Evolutionary conservation across 495 filamentous ascomycete species (phyloP), one percentile per base, ranked within the genome.

Genomic region (Aspergillus indologenus): DNA sequence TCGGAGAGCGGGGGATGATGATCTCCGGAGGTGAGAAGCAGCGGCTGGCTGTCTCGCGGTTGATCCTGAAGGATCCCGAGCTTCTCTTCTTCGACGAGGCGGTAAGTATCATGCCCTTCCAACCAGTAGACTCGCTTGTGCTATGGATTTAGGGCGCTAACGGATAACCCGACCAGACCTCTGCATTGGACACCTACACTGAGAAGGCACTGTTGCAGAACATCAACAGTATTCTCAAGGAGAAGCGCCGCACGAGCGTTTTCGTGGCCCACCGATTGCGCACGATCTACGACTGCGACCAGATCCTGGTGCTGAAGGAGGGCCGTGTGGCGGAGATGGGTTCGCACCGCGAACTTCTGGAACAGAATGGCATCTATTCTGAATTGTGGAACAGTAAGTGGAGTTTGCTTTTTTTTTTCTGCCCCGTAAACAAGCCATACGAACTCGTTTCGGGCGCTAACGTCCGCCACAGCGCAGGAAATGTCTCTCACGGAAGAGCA

Each of bases 11-110:
- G 22, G 94, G 94, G 1, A 89, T 98, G 88, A 98, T 98, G 94
- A 97, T 98, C 18, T 93, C 89, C 3, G 94, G 92, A 8, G 94
- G 94, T 31, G 94, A 98, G 75, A 98, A 98, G 72, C 94, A 98
- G 68, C 84, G 94, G 5, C 74, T 98, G 29, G 94, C 95, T 2
- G 85, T 98, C 20, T 90, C 90, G 6, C 79, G 94, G 29, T 69
- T 98, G 40, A 81, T 98, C 1, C 75, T 98, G 46, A 98, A 98
- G 64, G 90, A 98, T 64, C 93, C 94, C 0, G 88, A 91, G 6
- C 73, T 98, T 34, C 75, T 98, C 0, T 98, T 98, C 82, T 98
- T 98, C 63, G 94, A 98, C 65, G 94, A 98, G 77, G 94, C 94
- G 45, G 85, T 87, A 75, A 67, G 83, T 79, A 53, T 19, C 20